Percentiles rank a stretch among this genome's conserved stretches.
These are phyloP conservation scores for Ophiostoma quercus DNA, from an alignment of 2,329 filamentous ascomycete species.

Conservation along the genomic window DNA sequence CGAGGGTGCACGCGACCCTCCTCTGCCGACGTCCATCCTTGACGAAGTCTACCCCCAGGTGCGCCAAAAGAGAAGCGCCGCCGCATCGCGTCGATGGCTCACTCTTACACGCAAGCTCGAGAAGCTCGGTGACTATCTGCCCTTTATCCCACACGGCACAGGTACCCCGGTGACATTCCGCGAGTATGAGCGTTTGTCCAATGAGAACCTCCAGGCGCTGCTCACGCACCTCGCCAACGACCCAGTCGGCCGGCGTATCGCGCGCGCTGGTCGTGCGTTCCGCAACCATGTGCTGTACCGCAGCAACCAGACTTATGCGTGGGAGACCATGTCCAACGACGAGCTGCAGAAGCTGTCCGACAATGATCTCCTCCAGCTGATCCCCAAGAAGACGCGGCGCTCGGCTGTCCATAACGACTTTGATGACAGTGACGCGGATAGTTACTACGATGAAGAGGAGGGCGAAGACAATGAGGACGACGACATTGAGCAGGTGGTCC, in stretches of 20 bases:
- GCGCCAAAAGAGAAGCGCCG: neutral
- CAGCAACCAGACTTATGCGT: neutral
- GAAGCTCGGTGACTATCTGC: neutral
- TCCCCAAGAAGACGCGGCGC: neutral
- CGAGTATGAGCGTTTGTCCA: neutral
- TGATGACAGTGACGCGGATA: neutral
- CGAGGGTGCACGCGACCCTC: neutral
- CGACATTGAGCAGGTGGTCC: neutral
- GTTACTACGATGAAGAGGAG: neutral
- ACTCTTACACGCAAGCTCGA: slow-evolving; percentile 7
- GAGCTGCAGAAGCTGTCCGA: neutral
- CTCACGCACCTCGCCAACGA: slow-evolving; percentile 6
- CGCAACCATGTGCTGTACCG: slow-evolving; percentile 9
- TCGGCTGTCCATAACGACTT: neutral
- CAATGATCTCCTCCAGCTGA: neutral
- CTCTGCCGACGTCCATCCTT: neutral
- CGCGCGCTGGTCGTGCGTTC: slow-evolving; percentile 4
- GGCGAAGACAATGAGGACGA: neutral
- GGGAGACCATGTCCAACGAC: slow-evolving; percentile 4
- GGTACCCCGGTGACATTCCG: neutral
- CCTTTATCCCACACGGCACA: neutral
- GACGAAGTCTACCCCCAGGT: neutral
- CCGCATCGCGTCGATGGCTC: slow-evolving; percentile 2
- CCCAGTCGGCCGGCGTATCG: neutral
- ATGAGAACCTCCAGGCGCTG: slow-evolving; percentile 1